Evolutionary conservation across 768 basidiomycete species (phyloP).

Genomic region (Kwoniella bestiolae): DNA sequence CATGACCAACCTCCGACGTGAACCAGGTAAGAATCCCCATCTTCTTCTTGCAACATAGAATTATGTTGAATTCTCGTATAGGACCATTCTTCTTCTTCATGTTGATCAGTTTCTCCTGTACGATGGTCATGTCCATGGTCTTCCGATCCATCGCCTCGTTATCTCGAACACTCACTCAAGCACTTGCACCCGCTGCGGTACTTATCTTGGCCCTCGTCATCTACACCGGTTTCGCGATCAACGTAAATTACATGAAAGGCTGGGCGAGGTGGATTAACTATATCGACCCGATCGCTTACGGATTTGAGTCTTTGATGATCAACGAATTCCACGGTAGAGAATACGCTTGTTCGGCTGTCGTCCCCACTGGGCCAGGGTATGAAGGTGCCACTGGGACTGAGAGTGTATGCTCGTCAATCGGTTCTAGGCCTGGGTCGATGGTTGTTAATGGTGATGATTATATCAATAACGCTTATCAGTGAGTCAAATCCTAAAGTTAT

Average conservation of each 20-base stretch:
- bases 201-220: slow-evolving; percentile 74
- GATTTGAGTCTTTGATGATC: slow-evolving; percentile 77
- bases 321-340: slow-evolving; percentile 79
- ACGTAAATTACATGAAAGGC: slow-evolving; percentile 55
- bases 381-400: slow-evolving; percentile 27
- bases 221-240: slow-evolving; percentile 66
- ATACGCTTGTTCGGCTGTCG: slow-evolving; percentile 59
- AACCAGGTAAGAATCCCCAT: slow-evolving; percentile 58
- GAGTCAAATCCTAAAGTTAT: background rate
- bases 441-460: slow-evolving; percentile 49
- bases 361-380: slow-evolving; percentile 49
- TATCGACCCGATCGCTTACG: slow-evolving; percentile 74
- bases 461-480: slow-evolving; percentile 14
- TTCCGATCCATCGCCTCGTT: slow-evolving; percentile 65
- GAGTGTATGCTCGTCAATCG: slow-evolving; percentile 49
- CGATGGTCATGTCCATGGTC: slow-evolving; percentile 62
- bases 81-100: slow-evolving; percentile 62
- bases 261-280: slow-evolving; percentile 65
- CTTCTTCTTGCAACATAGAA: too few relatives aligned
- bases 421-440: slow-evolving; percentile 43
- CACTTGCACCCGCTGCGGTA: slow-evolving; percentile 64
- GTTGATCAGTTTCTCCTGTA: slow-evolving; percentile 65
- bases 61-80: too few relatives aligned
- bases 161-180: slow-evolving; percentile 72
- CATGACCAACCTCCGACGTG: slow-evolving; percentile 59